Percentiles rank a stretch among this genome's conserved stretches.
phyloP scores from a whole-genome alignment of 306 rosid genomes.

The Lablab purpureus region DNA sequence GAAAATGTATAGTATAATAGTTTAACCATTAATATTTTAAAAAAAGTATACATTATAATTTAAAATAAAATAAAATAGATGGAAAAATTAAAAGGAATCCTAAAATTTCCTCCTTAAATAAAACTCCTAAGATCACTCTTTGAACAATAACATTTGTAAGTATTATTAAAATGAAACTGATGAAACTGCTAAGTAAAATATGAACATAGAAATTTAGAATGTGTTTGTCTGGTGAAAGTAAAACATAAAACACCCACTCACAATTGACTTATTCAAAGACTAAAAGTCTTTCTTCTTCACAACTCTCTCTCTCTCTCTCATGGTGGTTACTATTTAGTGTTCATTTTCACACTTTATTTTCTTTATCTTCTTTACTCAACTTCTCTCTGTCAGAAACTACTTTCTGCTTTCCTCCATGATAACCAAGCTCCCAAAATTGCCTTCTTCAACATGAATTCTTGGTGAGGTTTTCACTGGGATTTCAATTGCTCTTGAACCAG shows the following conservation, averaged over 20 bases:
- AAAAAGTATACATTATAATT: too few relatives aligned
- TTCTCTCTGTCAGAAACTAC: neutral
- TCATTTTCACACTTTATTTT: neutral
- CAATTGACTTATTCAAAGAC: slow-evolving; percentile 23
- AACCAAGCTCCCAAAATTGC: slow-evolving; percentile 11
- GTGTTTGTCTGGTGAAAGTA: neutral
- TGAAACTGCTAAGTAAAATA: too few relatives aligned
- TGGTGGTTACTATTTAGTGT: neutral
- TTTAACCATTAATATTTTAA: too few relatives aligned
- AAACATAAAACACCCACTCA: neutral
- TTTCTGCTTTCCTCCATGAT: neutral
- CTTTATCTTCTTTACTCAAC: neutral
- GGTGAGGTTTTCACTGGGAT: slow-evolving; percentile 19
- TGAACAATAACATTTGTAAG: too few relatives aligned
- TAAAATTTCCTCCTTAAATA: too few relatives aligned
- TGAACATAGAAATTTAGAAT: neutral
- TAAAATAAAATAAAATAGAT: too few relatives aligned
- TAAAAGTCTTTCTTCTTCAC: slow-evolving; percentile 6
- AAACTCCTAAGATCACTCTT: too few relatives aligned
- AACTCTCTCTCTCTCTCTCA: neutral
- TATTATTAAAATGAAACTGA: neutral
- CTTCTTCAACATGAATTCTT: slow-evolving; percentile 10
- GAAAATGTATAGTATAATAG: too few relatives aligned
- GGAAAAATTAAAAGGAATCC: too few relatives aligned
- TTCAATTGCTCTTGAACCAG: slow-evolving; percentile 35